These are phyloP conservation scores for Monilinia fructigena DNA, from an alignment of 2,329 filamentous ascomycete genomes.

Conservation along the genomic window DNA sequence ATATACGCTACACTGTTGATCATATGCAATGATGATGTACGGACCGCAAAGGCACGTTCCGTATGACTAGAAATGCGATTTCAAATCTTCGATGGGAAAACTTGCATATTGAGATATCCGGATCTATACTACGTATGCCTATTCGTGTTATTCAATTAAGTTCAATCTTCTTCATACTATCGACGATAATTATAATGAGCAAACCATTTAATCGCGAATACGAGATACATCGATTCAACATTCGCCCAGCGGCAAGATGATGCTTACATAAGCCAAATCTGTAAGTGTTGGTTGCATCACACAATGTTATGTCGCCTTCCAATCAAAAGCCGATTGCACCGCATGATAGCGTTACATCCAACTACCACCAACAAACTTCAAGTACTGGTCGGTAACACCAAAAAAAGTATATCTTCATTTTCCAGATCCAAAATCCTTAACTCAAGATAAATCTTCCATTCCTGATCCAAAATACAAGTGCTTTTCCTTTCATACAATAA, in stretches of 20 bases:
- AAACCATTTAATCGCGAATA: neutral
- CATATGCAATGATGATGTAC: too few species aligned
- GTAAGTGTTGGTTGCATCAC: neutral
- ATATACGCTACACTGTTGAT: neutral
- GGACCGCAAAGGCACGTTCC: too few species aligned
- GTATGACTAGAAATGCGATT: neutral
- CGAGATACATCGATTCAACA: neutral
- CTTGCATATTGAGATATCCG: neutral
- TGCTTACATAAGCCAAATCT: neutral
- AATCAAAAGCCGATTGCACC: too few species aligned
- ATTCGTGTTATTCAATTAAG: too few species aligned
- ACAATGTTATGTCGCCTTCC: too few species aligned
- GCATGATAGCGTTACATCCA: too few species aligned
- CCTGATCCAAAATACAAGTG: neutral
- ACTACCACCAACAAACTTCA: neutral
- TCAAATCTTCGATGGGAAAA: neutral
- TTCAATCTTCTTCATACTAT: too few species aligned
- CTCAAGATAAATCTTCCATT: neutral
- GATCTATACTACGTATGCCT: neutral
- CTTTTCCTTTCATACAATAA: neutral
- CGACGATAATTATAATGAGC: too few species aligned
- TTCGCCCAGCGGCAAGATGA: neutral
- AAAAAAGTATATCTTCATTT: conserved; percentile 10
- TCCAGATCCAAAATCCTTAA: neutral
- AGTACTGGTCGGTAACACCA: neutral